Conservation (phyloP, 164 flowering plant species). For the Litsea cubeba region DNA sequence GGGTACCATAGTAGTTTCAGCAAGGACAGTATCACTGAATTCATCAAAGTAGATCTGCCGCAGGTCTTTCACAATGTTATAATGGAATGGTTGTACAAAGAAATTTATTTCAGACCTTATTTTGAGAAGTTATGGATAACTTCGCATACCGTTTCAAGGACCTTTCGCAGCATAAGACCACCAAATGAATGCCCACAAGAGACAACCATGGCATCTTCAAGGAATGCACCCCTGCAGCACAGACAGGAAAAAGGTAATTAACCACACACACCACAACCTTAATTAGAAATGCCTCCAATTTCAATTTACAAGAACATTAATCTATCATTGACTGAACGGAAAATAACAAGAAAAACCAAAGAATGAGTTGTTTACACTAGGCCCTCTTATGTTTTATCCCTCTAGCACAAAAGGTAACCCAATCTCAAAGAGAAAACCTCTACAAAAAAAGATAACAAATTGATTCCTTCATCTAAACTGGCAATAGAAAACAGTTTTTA, state of each 20-base stretch:
- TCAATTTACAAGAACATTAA: too few relatives aligned
- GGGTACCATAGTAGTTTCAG: neutral
- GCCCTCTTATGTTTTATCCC: too few relatives aligned
- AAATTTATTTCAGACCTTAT: neutral
- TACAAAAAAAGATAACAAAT: conserved; percentile 36
- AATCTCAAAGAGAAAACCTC: too few relatives aligned
- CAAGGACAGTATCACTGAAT: neutral
- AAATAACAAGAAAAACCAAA: too few relatives aligned
- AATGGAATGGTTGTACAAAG: conserved; percentile 6
- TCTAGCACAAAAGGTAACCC: too few relatives aligned
- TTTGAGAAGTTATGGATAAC: neutral
- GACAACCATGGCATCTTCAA: conserved; percentile 89
- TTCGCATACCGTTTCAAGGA: conserved; percentile 64
- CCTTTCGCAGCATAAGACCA: conserved; percentile 79
- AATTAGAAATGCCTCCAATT: too few relatives aligned
- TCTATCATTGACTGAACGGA: too few relatives aligned
- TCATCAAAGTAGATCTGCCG: neutral
- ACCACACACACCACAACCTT: too few relatives aligned
- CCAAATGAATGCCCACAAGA: conserved; percentile 99
- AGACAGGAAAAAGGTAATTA: neutral
- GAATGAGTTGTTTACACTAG: too few relatives aligned
- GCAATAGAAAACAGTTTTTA: too few relatives aligned
- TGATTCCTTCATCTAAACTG: too few relatives aligned
- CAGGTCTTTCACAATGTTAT: neutral
- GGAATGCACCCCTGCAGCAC: conserved; percentile 72